Evolutionary conservation across 345 rosid species (phyloP).

Genomic region (Pistacia integerrima): DNA sequence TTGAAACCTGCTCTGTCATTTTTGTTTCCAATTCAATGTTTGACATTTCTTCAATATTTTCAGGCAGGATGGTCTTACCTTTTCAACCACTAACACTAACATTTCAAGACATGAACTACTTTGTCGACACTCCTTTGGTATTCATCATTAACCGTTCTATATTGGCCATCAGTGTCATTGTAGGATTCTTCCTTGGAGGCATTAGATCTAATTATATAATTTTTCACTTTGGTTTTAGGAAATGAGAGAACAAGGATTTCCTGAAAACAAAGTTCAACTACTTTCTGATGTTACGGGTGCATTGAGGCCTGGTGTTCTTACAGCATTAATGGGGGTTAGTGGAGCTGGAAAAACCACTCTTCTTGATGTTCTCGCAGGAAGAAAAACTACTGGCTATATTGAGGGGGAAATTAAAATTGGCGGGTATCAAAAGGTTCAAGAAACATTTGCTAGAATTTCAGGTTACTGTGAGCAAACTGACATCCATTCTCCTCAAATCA

Average conservation of each 20-base stretch:
- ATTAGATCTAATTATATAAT: not conserved
- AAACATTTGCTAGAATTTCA: slow-evolving; percentile 79
- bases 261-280: slow-evolving; percentile 54
- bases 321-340: slow-evolving; percentile 84
- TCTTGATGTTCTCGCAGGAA: slow-evolving; percentile 81
- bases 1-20: not conserved
- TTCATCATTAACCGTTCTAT: not conserved
- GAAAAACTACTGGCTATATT: slow-evolving; percentile 73
- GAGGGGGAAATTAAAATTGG: slow-evolving; percentile 74
- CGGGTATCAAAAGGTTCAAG: slow-evolving; percentile 71
- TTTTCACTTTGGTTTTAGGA: slow-evolving; percentile 34
- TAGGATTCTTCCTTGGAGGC: slow-evolving; percentile 5
- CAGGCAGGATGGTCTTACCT: slow-evolving; percentile 69
- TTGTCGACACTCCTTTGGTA: slow-evolving; percentile 68
- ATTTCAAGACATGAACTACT: slow-evolving; percentile 63
- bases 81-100: slow-evolving; percentile 57
- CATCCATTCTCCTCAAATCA: slow-evolving; percentile 75
- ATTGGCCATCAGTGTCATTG: not conserved
- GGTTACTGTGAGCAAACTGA: slow-evolving; percentile 87
- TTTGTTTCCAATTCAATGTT: not conserved
- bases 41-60: not conserved
- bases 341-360: slow-evolving; percentile 95
- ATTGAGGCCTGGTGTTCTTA: slow-evolving; percentile 75
- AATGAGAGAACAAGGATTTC: slow-evolving; percentile 52
- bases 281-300: slow-evolving; percentile 65